Conservation (phyloP, 352 stramenopile genomes). For the Saprolegnia diclina region DNA sequence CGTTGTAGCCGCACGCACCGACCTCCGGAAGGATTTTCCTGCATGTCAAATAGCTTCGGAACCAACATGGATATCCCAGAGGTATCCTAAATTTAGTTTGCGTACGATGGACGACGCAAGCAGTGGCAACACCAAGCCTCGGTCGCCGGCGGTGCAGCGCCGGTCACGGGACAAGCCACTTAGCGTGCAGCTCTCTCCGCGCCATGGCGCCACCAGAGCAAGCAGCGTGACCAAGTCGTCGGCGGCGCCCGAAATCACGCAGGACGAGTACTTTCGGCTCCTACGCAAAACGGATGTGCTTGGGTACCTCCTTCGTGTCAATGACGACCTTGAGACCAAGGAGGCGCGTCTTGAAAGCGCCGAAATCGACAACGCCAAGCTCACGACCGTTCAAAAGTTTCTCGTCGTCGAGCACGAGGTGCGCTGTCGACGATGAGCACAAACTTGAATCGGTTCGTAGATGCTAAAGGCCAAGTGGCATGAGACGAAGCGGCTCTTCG, state of each 20-base stretch:
- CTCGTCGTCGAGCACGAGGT: constrained; percentile 17
- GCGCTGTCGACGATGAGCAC: background rate
- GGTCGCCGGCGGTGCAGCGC: background rate
- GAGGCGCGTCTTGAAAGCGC: background rate
- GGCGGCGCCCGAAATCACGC: constrained; percentile 1
- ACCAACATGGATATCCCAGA: no score
- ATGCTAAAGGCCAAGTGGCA: constrained; percentile 1
- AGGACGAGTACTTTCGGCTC: constrained; percentile 24
- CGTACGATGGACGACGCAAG: no score
- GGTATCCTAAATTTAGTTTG: no score
- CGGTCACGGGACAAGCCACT: background rate
- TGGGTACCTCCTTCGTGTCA: constrained; percentile 11
- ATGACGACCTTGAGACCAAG: constrained; percentile 1
- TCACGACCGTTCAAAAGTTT: constrained; percentile 8
- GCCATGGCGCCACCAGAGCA: background rate
- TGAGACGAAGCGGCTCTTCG: constrained; percentile 14
- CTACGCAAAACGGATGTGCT: constrained; percentile 20
- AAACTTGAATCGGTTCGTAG: background rate
- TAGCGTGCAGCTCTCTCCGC: background rate
- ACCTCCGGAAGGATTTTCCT: no score
- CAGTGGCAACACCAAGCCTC: background rate
- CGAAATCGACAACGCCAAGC: constrained; percentile 24
- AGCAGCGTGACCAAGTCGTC: background rate
- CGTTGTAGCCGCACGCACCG: no score
- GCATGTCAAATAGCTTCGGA: no score